Evolutionary conservation across 2,329 filamentous ascomycete species (phyloP), one percentile per base, ranked within the genome.

Genomic region (Sclerotinia glacialis): DNA sequence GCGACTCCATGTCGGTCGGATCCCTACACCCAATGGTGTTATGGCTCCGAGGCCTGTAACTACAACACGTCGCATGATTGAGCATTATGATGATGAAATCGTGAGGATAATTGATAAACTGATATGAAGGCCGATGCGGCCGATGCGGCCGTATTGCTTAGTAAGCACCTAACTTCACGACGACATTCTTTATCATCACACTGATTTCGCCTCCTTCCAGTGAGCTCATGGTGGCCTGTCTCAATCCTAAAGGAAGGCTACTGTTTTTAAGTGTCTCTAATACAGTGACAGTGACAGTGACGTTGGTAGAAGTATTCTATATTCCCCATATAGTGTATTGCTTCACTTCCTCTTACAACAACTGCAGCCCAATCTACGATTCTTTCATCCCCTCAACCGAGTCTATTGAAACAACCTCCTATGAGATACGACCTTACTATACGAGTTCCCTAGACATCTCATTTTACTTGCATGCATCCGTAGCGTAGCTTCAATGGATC

Each of bases 31-130:
- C 34, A 97, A 82, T 67, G 93, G 93, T 71, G 91, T 92, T 73
- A 95, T 85, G 76, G 90, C 90, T 69, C 92, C 91, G 60, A 95
- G 82, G 75, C 92, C 91, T 64, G 92, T 95, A 76, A 95, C 88
- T 74, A 94, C 92, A 73, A 95, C 91, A 73, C 91, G 87, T 76
- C 87, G 84, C 76, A 77, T 77, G 28, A 5, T 60, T 49, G 42
- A 37, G 58, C 44, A 49, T 60, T 26, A 37, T 60, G 12, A 26
- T 49, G 44, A 23, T 60, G 44, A 37, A 49, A 21, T 49, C 28
- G 42, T 28, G 58, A 56, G n/a, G 44, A 47, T 49, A 31, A 49
- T 60, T 49, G 31, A 54, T 53, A 34, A 34, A 49, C 31, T 49
- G n/a, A 37, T 55, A 5, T 21, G 5, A 16, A 9, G 11, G 37